These are phyloP conservation scores for Typha latifolia DNA, from an alignment of 176 grass and related monocot genomes.

Conservation along the genomic window DNA sequence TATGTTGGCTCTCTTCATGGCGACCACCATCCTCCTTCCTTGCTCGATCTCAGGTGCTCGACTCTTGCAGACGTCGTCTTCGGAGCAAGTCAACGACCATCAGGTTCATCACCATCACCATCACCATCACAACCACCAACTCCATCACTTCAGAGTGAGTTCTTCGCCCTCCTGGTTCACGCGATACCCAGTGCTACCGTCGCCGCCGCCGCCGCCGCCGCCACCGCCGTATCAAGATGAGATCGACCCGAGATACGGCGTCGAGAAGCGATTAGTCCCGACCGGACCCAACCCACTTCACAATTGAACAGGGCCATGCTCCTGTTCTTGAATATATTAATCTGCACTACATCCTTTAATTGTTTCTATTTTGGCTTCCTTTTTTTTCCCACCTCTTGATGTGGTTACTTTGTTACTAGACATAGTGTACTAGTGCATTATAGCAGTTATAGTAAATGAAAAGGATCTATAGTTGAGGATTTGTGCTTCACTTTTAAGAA, in stretches of 20 bases:
- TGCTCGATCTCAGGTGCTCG: neutral
- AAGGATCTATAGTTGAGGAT: no score
- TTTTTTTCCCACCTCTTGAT: no score
- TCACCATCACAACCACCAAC: no score
- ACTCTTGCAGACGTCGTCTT: no score
- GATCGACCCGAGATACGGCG: neutral
- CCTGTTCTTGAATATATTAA: neutral
- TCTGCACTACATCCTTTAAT: neutral
- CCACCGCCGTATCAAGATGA: neutral
- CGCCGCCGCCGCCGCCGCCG: neutral
- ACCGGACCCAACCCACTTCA: neutral
- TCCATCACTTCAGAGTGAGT: neutral
- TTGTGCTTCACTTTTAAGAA: no score
- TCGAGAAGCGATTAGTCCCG: neutral
- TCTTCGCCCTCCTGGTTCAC: no score
- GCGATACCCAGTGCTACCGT: neutral
- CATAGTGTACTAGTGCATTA: neutral
- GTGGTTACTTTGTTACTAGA: neutral
- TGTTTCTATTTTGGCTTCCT: no score
- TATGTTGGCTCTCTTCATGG: slow-evolving; percentile 17
- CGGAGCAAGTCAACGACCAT: no score
- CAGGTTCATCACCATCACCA: neutral
- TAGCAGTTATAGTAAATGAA: neutral
- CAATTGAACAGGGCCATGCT: neutral
- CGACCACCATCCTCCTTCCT: slow-evolving; percentile 18